Evolutionary conservation across 495 filamentous ascomycete genomes (phyloP), one percentile per base, ranked within the genome.

Genomic region (Penicillium mononematosum): DNA sequence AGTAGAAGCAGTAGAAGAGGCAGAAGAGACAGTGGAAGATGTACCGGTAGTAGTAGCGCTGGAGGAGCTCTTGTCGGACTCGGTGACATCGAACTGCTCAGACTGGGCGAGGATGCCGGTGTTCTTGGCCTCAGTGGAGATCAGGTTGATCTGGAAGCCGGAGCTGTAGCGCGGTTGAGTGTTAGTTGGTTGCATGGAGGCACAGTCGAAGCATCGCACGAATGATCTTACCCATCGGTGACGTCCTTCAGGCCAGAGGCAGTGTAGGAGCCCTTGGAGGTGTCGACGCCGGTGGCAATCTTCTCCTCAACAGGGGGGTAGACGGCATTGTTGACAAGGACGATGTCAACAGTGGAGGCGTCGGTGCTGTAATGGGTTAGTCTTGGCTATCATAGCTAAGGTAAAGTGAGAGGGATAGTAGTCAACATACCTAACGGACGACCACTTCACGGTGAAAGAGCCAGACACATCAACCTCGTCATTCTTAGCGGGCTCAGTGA

Each of bases 231-330:
- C 73, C 70, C 72, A 20, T 58, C 34, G 27, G 65, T 22, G n/a
- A 67, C 42, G 27, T 53, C 63, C 48, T 61, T 55, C 11, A 74
- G 34, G 39, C 58, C 44, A 19, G 59, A 50, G 17, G 69, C 62
- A n/a, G 61, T 69, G 61, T 73, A 74, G 32, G 70, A 70, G 19
- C 64, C 67, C 46, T 73, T 60, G 42, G 72, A 71, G 25, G 73
- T 72, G 14, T 75, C 61, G 12, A 76, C 54, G 27, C 72, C 61
- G 14, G 68, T 60, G 25, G 71, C 73, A 34, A 80, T 70, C 46
- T 77, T 79, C 62, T 80, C 70, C 41, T 76, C 67, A 6, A 84
- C 64, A 6, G 58, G 58, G 39, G 74, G 74, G 52, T 75, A 75
- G 44, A 72, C 61, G 44, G 60, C 57, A 52, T 75, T 70, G 67